Evolutionary conservation across 1,139 yeast genomes (phyloP).

Genomic region (Suhomyces wounanorum): DNA sequence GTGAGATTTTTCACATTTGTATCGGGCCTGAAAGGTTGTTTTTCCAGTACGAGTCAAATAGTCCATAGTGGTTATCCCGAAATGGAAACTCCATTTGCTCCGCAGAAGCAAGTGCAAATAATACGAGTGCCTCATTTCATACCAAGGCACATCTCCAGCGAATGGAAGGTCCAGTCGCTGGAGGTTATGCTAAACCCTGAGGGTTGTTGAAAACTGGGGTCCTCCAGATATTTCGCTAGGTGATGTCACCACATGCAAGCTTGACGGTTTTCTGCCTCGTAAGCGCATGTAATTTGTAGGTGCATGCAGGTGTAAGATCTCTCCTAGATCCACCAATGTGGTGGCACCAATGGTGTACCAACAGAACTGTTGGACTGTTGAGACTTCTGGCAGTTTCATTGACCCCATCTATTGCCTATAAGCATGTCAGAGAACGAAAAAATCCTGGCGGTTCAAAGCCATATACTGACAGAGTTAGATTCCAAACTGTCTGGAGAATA

Average conservation of each 20-base stretch:
- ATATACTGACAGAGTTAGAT: neutral
- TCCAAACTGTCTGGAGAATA: constrained; percentile 4
- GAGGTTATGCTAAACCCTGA: too few relatives aligned
- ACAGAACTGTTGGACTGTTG: neutral
- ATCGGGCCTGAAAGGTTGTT: too few relatives aligned
- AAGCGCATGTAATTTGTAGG: constrained; percentile 1
- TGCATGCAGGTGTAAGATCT: constrained; percentile 4
- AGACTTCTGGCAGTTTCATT: neutral
- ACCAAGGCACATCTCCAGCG: too few relatives aligned
- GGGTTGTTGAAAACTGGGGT: too few relatives aligned
- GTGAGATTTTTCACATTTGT: too few relatives aligned
- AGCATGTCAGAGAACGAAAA: neutral
- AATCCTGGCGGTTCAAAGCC: neutral
- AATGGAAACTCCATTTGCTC: too few relatives aligned
- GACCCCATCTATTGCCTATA: neutral
- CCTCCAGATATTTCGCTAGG: too few relatives aligned
- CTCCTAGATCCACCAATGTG: neutral
- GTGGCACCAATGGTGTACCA: neutral
- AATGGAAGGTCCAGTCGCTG: too few relatives aligned
- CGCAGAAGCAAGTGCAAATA: too few relatives aligned
- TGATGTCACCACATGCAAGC: neutral
- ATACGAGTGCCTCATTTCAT: too few relatives aligned
- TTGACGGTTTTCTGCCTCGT: neutral
- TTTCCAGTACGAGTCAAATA: too few relatives aligned
- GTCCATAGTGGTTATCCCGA: too few relatives aligned